Evolutionary conservation across 129 eudicot species (phyloP).

Genomic region (Flaveria robusta): DNA sequence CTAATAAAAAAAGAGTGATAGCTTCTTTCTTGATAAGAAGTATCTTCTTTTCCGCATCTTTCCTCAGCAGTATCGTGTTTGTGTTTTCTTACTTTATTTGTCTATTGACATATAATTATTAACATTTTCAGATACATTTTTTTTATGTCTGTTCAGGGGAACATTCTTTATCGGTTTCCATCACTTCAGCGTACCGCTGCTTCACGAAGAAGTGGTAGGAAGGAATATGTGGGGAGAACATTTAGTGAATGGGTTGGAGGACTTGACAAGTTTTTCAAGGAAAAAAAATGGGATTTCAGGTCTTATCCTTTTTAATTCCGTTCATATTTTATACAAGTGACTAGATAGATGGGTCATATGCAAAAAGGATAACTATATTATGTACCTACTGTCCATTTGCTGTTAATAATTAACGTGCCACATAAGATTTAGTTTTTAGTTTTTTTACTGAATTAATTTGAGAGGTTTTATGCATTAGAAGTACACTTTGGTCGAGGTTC

Average conservation of each 20-base stretch:
- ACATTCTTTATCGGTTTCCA: constrained; percentile 90
- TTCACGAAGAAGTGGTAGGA: constrained; percentile 60
- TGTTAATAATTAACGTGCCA: background rate
- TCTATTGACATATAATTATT: background rate
- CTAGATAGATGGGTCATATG: background rate
- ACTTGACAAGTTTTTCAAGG: constrained; percentile 65
- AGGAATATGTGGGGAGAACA: constrained; percentile 74
- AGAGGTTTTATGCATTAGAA: background rate
- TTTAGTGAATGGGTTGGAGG: constrained; percentile 84
- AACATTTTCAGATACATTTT: background rate
- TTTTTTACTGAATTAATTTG: background rate
- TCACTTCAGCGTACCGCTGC: constrained; percentile 93
- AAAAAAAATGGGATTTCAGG: constrained; percentile 90
- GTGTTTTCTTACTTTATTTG: background rate
- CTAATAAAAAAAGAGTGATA: too few relatives aligned
- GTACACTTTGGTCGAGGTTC: background rate
- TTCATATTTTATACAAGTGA: background rate
- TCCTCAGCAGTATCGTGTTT: background rate
- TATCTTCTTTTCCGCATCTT: too few relatives aligned
- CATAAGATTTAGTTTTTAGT: background rate
- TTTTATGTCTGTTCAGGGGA: constrained; percentile 56
- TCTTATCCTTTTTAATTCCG: constrained; percentile 24
- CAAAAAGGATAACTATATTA: background rate
- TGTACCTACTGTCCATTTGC: background rate
- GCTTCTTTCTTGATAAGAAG: too few relatives aligned